Base-by-base conservation (phyloP, 2,329 filamentous ascomycete genomes). In the Colletotrichum orbiculare region DNA sequence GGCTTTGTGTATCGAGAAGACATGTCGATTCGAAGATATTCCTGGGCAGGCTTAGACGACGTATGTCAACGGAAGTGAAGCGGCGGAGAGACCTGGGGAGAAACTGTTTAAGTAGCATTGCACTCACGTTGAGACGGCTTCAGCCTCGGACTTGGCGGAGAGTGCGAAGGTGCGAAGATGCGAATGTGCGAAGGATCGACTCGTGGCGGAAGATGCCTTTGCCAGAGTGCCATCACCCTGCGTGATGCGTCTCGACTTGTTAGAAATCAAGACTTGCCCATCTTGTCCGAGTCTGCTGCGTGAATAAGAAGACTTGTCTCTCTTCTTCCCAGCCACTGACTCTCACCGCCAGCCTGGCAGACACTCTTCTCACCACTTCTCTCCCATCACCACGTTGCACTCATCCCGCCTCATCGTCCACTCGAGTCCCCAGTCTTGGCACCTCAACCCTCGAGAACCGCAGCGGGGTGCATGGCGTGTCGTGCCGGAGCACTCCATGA, bases 331-430 rank as follows among this genome's bases (percentile, higher is more conserved):
- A 41, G 38, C 38, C 38, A 13, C 38, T 5, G 38, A 41, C 38
- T 13, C 38, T 41, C 38, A 41, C 38, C 38, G 38, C 38, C 38
- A 45, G 42, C 11, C 39, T 11, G 39, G 39, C 39, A 42, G 39
- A 25, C 13, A 49, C 15, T n/a, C 35, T 8, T 10, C 13, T 1
- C n/a, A 25, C 25, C 4, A 13, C 45, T 34, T 49, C 37, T 43
- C 38, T 11, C 25, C 25, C 55, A 38, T 49, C 46, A 38, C 42
- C 46, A 58, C 46, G 55, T 58, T 58, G 55, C 55, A 58, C 37
- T 15, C 39, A 38, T 42, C 34, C 35, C 15, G 13, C 37, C 10
- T 52, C 54, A 41, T 58, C 46, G 38, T 43, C 55, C 42, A 39
- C 2, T 8, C 38, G 25, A 25, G 25, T 25, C 50, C 46, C 45